These are phyloP conservation scores for Pezicula carpinea DNA, from an alignment of 2,329 filamentous ascomycete genomes.

Conservation along the genomic window DNA sequence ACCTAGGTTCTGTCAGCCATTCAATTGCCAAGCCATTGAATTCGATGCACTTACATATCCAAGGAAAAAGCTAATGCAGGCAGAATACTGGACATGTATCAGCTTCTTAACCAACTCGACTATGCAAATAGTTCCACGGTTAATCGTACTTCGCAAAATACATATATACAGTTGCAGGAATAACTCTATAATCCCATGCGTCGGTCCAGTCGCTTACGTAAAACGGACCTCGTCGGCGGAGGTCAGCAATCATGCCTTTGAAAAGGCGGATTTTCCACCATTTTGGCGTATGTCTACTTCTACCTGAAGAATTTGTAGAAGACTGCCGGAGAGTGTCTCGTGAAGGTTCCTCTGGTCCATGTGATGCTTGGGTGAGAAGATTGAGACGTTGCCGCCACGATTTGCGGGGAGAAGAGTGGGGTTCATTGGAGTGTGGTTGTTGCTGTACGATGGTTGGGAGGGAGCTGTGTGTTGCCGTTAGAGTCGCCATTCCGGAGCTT, in stretches of 20 bases:
- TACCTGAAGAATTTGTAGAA: conserved; percentile 12
- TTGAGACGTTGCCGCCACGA: conserved; percentile 14
- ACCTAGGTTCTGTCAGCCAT: conserved; percentile 33
- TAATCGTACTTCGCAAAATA: conserved; percentile 80
- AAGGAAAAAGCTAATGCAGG: conserved; percentile 85
- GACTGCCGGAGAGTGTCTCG: conserved; percentile 5
- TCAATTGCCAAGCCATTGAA: background rate
- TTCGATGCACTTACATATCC: conserved; percentile 57
- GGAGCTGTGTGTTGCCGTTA: no score
- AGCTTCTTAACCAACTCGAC: conserved; percentile 9
- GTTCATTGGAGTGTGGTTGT: conserved; percentile 3
- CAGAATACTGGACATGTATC: conserved; percentile 57
- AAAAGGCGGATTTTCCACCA: conserved; percentile 79
- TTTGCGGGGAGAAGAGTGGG: conserved; percentile 9
- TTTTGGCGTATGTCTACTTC: conserved; percentile 16
- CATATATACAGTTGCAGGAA: conserved; percentile 87
- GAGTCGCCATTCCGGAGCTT: no score
- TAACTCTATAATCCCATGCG: conserved; percentile 85
- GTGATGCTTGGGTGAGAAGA: conserved; percentile 2
- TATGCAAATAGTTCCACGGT: background rate
- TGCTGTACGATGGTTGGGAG: background rate
- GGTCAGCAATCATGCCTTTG: conserved; percentile 74
- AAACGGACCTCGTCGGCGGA: conserved; percentile 69
- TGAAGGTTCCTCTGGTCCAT: background rate
- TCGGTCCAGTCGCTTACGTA: conserved; percentile 81